These are phyloP conservation scores for Carex arenaria DNA, from an alignment of 202 grass and related monocot species.

Conservation along the genomic window DNA sequence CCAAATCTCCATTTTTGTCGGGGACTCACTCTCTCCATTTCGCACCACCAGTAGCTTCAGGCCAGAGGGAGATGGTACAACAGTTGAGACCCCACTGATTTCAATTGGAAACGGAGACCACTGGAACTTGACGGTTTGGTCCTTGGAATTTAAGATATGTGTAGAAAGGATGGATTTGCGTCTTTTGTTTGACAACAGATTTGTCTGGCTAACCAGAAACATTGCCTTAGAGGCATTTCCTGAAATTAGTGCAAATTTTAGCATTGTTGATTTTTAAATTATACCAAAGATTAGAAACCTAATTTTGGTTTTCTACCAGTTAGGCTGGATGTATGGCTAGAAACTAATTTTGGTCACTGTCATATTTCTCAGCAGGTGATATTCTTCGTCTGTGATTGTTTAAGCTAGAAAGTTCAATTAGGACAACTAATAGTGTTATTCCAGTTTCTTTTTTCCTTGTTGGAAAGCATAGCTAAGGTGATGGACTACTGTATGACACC, in stretches of 20 bases:
- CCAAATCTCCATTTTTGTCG: constrained; percentile 87
- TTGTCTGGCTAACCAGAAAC: constrained; percentile 51
- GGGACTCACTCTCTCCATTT: constrained; percentile 71
- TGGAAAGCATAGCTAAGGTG: background rate
- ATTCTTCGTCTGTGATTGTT: background rate
- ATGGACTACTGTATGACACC: background rate
- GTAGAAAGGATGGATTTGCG: constrained; percentile 54
- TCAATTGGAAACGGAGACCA: constrained; percentile 92
- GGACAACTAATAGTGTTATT: background rate
- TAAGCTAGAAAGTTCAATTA: background rate
- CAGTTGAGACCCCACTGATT: constrained; percentile 63
- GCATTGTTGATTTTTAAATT: background rate
- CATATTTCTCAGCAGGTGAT: background rate
- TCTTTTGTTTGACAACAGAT: constrained; percentile 75
- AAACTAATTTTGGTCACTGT: background rate
- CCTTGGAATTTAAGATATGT: constrained; percentile 53
- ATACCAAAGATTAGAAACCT: background rate
- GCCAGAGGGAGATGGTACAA: constrained; percentile 76
- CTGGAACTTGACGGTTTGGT: constrained; percentile 55
- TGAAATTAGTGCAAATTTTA: constrained; percentile 26
- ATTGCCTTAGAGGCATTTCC: constrained; percentile 48
- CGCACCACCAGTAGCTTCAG: constrained; percentile 68
- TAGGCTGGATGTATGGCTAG: background rate
- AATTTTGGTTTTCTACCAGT: background rate
- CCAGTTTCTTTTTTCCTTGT: background rate